Conservation (phyloP, 352 stramenopile genomes). For the Globisporangium paroecandrum region DNA sequence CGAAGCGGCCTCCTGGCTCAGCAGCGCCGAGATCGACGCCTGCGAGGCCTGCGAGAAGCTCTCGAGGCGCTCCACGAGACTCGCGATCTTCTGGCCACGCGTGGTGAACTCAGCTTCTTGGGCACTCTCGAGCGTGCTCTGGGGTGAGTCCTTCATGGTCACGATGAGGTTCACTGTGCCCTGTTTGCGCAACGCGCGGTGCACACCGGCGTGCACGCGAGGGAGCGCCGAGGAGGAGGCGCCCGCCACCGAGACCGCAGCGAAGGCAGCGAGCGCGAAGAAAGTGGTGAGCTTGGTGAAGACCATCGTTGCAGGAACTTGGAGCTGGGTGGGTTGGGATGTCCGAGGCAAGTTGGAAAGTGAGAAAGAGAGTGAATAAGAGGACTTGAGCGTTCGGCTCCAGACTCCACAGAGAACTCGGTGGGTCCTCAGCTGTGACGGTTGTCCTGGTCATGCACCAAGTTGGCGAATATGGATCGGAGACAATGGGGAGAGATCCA, state of each 20-base stretch:
- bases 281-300: neutral
- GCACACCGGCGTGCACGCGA: conserved; percentile 13
- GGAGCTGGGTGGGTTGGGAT: neutral
- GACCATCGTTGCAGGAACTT: neutral
- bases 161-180: conserved; percentile 32
- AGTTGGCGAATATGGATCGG: neutral
- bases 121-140: conserved; percentile 14
- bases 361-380: neutral
- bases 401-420: neutral
- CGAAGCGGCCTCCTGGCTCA: neutral
- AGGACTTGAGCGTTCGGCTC: neutral
- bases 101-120: conserved; percentile 15
- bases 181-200: conserved; percentile 23
- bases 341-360: neutral
- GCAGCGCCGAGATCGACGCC: conserved; percentile 1
- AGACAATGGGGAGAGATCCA: neutral
- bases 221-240: neutral
- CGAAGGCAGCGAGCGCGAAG: neutral
- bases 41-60: neutral
- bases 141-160: conserved; percentile 20
- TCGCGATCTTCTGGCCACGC: conserved; percentile 16
- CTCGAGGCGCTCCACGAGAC: conserved; percentile 17
- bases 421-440: neutral
- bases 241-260: neutral
- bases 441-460: neutral